Evolutionary conservation across 331 rosid species (phyloP).

Genomic region (Phaseolus coccineus): DNA sequence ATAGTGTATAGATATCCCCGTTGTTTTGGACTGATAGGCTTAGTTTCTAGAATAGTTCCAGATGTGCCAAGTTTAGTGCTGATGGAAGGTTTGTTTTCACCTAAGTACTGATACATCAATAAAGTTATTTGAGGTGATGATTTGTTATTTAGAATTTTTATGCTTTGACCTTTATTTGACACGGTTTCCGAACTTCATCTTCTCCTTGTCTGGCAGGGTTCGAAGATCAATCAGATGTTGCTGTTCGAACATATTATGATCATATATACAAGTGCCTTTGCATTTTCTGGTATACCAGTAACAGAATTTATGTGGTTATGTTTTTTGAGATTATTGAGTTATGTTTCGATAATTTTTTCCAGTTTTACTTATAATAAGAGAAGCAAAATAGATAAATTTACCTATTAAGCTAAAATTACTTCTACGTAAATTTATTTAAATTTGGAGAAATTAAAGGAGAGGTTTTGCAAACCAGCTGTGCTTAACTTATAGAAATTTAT

Average conservation of each 20-base stretch:
- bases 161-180: conserved; percentile 20
- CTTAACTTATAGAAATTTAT: no score
- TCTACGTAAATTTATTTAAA: no score
- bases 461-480: no score
- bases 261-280: conserved; percentile 66
- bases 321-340: neutral
- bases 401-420: no score
- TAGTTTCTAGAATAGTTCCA: conserved; percentile 85
- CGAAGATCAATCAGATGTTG: conserved; percentile 85
- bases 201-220: conserved; percentile 62
- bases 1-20: neutral
- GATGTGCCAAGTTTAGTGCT: conserved; percentile 92
- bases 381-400: no score
- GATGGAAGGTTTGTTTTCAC: conserved; percentile 91
- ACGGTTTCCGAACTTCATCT: conserved; percentile 22
- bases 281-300: neutral
- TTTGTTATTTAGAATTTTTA: conserved; percentile 21
- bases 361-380: no score
- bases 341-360: no score
- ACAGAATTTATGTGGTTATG: neutral
- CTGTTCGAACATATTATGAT: conserved; percentile 83
- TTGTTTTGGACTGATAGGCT: conserved; percentile 55
- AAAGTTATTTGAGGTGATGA: conserved; percentile 86
- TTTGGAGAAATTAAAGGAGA: no score
- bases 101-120: conserved; percentile 88